A percentile compares a stretch with the other conserved stretches of the same genome.
Evolutionary conservation across 768 basidiomycete genomes (phyloP).

Genomic region (Mycena floridula): DNA sequence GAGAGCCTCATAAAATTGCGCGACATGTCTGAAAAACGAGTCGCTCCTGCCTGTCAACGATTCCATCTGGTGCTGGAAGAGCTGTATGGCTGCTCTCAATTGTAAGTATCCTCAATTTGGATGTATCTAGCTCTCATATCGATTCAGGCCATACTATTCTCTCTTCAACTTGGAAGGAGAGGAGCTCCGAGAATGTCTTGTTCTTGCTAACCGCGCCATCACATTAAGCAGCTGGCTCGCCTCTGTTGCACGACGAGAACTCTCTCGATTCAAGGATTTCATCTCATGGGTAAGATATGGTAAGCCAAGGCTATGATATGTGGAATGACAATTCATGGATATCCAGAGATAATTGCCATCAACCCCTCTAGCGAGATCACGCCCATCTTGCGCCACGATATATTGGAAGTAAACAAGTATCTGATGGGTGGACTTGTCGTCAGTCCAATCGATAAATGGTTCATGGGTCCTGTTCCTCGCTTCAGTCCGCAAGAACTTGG

Average conservation of each 20-base stretch:
- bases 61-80: conserved; percentile 73
- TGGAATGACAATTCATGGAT: not conserved
- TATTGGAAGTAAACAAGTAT: conserved; percentile 77
- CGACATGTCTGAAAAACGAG: conserved; percentile 63
- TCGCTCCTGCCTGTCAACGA: conserved; percentile 72
- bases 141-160: conserved; percentile 48
- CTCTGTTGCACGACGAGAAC: conserved; percentile 57
- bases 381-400: conserved; percentile 55
- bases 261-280: conserved; percentile 72
- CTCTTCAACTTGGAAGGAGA: conserved; percentile 47
- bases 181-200: conserved; percentile 48
- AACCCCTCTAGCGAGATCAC: conserved; percentile 48
- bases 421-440: conserved; percentile 62
- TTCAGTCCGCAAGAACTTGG: conserved; percentile 47
- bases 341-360: conserved; percentile 40
- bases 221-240: conserved; percentile 66
- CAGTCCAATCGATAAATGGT: conserved; percentile 77
- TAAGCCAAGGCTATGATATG: conserved; percentile 23
- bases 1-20: conserved; percentile 70
- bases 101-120: conserved; percentile 37
- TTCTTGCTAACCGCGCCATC: conserved; percentile 49
- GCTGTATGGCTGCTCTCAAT: conserved; percentile 67
- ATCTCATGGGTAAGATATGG: conserved; percentile 73
- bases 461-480: conserved; percentile 54
- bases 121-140: conserved; percentile 6